A percentile compares a stretch with the other conserved stretches of the same genome.
phyloP scores from a whole-genome alignment of 345 rosid genomes.

The Eucalyptus cloeziana region DNA sequence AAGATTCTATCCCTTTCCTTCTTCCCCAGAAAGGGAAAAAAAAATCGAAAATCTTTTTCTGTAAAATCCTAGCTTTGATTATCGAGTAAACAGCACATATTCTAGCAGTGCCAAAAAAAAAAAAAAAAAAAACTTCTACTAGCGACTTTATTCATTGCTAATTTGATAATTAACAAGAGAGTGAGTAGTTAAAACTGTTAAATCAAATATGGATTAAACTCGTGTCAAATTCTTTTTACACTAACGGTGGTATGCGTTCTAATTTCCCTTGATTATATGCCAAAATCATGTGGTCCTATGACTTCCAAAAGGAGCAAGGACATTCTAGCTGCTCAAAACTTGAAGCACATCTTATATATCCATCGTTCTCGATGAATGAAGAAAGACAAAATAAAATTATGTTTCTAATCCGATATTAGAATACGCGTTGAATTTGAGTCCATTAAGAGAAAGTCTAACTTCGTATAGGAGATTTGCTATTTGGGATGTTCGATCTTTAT shows the following conservation, averaged over 20 bases:
- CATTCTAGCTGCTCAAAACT: background rate
- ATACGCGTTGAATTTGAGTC: background rate
- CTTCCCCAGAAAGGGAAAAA: background rate
- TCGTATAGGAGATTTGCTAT: background rate
- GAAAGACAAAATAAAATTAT: background rate
- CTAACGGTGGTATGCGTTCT: background rate
- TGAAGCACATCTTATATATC: background rate
- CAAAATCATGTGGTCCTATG: background rate
- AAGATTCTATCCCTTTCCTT: background rate
- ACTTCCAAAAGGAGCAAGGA: background rate
- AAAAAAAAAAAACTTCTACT: background rate
- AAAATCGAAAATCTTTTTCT: background rate
- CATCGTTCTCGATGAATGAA: accelerated
- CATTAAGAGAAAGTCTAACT: background rate
- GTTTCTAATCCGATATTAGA: background rate
- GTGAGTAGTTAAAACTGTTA: accelerated
- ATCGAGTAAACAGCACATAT: background rate
- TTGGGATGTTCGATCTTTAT: background rate
- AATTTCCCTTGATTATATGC: background rate
- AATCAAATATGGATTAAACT: background rate
- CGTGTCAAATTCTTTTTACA: background rate
- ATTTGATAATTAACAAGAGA: background rate
- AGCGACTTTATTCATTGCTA: background rate
- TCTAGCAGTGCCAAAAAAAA: background rate
- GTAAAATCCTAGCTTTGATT: background rate